These are phyloP conservation scores for Lactuca saligna DNA, from an alignment of 129 eudicot genomes.

Conservation along the genomic window DNA sequence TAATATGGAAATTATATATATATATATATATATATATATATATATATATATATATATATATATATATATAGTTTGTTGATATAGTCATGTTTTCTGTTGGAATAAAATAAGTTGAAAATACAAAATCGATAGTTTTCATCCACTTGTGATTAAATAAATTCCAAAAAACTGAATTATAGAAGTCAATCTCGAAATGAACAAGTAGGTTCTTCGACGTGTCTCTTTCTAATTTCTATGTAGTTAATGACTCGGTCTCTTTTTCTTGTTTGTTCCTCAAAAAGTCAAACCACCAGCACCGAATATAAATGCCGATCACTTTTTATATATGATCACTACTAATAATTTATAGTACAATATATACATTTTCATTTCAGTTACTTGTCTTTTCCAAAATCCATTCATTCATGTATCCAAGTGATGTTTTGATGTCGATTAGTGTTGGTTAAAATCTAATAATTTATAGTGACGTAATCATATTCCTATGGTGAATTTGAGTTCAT, in stretches of 20 bases:
- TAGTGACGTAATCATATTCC: too few relatives aligned
- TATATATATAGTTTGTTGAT: not conserved
- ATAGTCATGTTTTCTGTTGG: not conserved
- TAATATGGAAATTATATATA: not conserved
- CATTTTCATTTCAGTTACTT: not conserved
- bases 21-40: too few relatives aligned
- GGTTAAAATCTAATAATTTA: too few relatives aligned
- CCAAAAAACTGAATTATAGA: conserved; percentile 1
- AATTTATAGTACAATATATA: not conserved
- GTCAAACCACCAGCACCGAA: conserved; percentile 15
- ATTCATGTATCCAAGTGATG: too few relatives aligned
- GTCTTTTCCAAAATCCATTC: not conserved
- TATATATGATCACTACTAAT: not conserved
- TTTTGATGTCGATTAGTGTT: too few relatives aligned
- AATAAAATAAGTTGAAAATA: not conserved
- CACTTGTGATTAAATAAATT: not conserved
- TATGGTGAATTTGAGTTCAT: too few relatives aligned
- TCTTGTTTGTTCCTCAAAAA: not conserved
- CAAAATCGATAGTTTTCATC: not conserved
- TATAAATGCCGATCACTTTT: not conserved
- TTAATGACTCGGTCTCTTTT: conserved; percentile 8
- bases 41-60: too few relatives aligned
- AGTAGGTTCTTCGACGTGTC: conserved; percentile 12
- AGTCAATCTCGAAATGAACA: not conserved
- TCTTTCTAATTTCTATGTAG: conserved; percentile 18